Base-by-base conservation (phyloP, 2,329 filamentous ascomycete species). In the Ophiostoma triangulosporum region DNA sequence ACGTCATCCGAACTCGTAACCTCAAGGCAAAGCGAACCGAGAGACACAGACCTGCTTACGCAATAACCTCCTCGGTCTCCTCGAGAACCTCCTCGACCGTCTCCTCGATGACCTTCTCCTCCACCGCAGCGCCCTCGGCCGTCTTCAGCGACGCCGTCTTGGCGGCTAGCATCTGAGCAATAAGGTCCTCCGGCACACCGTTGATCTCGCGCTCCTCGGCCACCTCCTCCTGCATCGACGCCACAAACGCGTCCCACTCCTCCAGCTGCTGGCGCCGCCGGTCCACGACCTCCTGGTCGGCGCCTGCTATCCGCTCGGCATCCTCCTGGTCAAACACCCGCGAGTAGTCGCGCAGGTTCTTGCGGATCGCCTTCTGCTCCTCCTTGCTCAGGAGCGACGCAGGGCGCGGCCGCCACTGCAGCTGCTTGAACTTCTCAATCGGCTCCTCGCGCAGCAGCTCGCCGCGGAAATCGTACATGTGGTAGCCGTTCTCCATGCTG, bases 401-500 rank as follows among this genome's bases (percentile, higher is more conserved):
- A 20, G 93, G 93, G 43, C 93, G 86, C 20, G 93, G 93, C 45
- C 93, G 86, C 93, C 93, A 98, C 58, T 87, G 70, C 72, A 90
- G 88, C 70, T 98, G 93, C 80, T 96, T 96, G 80, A 98, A 97
- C 70, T 94, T 94, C 61, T 98, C 93, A 56, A 95, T 78, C 51
- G 83, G 84, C 69, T 96, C 88, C 71, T 98, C 94, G 56, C 89
- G 84, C 53, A 98, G 81, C 53, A 85, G 79, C 62, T 86, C 84
- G 59, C 93, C 94, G 68, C 83, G 86, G 80, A 98, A 98, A 67
- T 95, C 90, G 78, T 96, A 97, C 57, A 98, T 74, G 69, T 97
- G 91, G 76, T 95, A 98, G 59, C 93, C 93, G 68, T 97, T 98
- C 76, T 98, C 93, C 88, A 97, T 95, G 88, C 84, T 78, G 69